Conservation (phyloP, 2,329 filamentous ascomycete species). For the Fusarium phyllophilum region DNA sequence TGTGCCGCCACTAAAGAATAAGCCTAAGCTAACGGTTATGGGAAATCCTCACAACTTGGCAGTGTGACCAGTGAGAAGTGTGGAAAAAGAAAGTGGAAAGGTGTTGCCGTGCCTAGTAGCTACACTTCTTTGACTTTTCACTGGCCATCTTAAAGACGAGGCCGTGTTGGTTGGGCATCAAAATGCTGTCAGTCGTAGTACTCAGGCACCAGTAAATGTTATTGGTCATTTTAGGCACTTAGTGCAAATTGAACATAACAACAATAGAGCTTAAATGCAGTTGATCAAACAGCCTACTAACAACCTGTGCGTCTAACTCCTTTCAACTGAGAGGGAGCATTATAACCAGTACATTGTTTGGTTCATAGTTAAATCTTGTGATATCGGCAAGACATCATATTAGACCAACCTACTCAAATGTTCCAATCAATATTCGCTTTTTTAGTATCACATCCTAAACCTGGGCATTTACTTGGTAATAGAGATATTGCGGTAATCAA, state of each 20-base stretch:
- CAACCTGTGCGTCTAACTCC: accelerated
- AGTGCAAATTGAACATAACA: neutral
- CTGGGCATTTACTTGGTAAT: neutral
- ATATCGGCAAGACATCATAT: neutral
- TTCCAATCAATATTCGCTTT: no score
- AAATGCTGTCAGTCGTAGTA: neutral
- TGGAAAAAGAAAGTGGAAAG: neutral
- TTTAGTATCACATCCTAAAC: no score
- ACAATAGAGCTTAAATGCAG: no score
- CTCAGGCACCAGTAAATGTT: neutral
- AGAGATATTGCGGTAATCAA: neutral
- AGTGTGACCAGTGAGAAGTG: no score
- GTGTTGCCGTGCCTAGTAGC: neutral
- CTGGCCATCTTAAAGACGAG: neutral
- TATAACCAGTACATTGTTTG: no score
- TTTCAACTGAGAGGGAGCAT: no score
- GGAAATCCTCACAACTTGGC: neutral
- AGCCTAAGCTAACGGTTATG: neutral
- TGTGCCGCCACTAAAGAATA: neutral
- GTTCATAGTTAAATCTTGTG: neutral
- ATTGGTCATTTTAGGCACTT: neutral
- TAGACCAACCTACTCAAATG: no score
- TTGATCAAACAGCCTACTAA: neutral
- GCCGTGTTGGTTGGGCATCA: neutral
- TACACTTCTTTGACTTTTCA: neutral